Conservation (phyloP, 129 eudicot species). For the Pulicaria dysenterica region DNA sequence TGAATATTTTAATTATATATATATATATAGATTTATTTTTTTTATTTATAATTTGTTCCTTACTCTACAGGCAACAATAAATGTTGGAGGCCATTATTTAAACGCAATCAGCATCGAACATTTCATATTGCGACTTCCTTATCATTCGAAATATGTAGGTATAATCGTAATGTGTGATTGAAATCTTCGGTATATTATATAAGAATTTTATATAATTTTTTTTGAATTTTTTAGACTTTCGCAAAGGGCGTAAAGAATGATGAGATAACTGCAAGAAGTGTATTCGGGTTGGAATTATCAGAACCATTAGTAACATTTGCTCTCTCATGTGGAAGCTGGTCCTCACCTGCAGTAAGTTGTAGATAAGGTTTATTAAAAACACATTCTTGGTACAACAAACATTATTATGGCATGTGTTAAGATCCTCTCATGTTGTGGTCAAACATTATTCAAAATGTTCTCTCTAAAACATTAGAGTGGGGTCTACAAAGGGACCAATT, state of each 20-base stretch:
- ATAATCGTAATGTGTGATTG: neutral
- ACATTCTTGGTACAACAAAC: conserved; percentile 26
- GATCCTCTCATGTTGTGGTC: too few relatives aligned
- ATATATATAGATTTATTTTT: neutral
- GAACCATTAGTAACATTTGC: conserved; percentile 94
- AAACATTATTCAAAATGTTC: too few relatives aligned
- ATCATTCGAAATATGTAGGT: conserved; percentile 85
- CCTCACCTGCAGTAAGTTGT: conserved; percentile 95
- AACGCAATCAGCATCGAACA: conserved; percentile 86
- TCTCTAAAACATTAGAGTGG: too few relatives aligned
- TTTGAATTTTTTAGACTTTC: conserved; percentile 52
- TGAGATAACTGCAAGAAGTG: conserved; percentile 66
- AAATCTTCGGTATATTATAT: neutral
- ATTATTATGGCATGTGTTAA: too few relatives aligned
- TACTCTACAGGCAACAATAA: conserved; percentile 71
- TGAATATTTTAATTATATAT: neutral
- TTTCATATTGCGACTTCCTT: conserved; percentile 84
- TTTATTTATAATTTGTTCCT: conserved; percentile 12
- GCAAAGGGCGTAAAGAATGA: conserved; percentile 67
- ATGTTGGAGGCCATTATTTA: conserved; percentile 81
- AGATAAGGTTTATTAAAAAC: conserved; percentile 36
- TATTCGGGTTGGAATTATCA: conserved; percentile 82
- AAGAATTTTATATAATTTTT: neutral
- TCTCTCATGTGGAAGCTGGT: conserved; percentile 96
- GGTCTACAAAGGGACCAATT: too few relatives aligned